Base-by-base conservation (phyloP, 2,329 filamentous ascomycete species). In the Septoria linicola region DNA sequence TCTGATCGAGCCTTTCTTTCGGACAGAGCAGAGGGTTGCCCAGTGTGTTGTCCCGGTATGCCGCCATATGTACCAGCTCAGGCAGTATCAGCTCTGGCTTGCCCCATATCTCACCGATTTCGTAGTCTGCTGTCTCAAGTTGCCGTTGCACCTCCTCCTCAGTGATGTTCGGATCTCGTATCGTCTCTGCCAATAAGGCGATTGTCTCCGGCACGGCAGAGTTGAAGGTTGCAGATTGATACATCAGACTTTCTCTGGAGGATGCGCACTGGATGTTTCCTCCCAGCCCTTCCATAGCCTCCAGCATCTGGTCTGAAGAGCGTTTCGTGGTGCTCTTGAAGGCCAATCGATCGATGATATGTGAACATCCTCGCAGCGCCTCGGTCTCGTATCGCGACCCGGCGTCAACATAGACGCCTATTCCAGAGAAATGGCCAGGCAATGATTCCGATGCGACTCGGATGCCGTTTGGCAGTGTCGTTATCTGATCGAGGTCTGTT, bases 171-270 rank as follows among this genome's bases (percentile, higher is more conserved):
- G 93, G 89, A 60, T 95, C 82, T 52, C 89, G 86, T 57, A 99
- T 95, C 25, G 93, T 97, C 70, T 99, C 93, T 53, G 93, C 92
- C 34, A 99, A 81, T 14, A 99, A 74, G 23, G 80, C 89, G 19
- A 95, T 82, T 10, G 92, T 89, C 7, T 83, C 83, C 5, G 88
- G 85, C 7, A 99, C 90, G 14, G 89, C 86, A 20, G 85, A 86
- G 76, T 99, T 99, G 81, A 99, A 99, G 23, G 91, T 96, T 20
- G 93, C 93, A 1, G 90, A 89, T 72, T 99, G 93, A 76, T 99
- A 99, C 93, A 99, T 99, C 73, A 99, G 82, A 50, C 89, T 89
- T 73, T 99, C 93, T 59, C 93, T 81, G 1, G 90, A 95, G 1
- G 91, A 96, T 8, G 92, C 91, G 73, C 93, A 99, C 73, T 97